Evolutionary conservation across 2,329 filamentous ascomycete species (phyloP).

Genomic region (Penicillium hordei): DNA sequence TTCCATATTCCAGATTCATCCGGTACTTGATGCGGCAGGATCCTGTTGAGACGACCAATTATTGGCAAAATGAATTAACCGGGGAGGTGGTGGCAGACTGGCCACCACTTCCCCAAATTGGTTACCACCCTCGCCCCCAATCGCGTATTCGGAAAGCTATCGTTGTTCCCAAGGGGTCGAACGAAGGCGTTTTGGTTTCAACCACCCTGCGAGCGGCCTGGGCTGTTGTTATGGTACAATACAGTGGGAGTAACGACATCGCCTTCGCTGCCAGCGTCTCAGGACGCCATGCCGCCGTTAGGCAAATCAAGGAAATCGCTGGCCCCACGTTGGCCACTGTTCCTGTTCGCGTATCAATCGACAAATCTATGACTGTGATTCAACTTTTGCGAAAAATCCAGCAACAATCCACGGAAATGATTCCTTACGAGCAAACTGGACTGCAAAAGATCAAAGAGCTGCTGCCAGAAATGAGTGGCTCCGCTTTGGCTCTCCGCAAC

Average conservation of each 20-base stretch:
- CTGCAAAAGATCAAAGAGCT: not conserved
- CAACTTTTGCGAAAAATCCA: not conserved
- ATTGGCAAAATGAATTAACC: not conserved
- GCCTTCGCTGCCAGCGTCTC: conserved; percentile 41
- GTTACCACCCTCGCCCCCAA: not conserved
- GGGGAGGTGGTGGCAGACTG: not conserved
- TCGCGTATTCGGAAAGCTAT: not conserved
- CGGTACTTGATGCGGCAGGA: not conserved
- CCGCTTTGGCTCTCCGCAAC: not conserved
- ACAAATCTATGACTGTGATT: not conserved
- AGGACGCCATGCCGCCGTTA: conserved; percentile 38
- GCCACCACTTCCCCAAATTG: not conserved
- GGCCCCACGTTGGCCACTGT: conserved; percentile 44
- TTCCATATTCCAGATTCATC: not conserved
- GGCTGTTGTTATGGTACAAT: conserved; percentile 36
- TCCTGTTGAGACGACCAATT: not conserved
- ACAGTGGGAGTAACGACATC: conserved; percentile 37
- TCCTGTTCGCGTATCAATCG: conserved; percentile 19
- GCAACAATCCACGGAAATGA: not conserved
- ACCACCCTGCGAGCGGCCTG: conserved; percentile 35
- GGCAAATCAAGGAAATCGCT: conserved; percentile 39
- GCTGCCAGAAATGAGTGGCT: not conserved
- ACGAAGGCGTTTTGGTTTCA: not conserved
- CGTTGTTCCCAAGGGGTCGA: not conserved
- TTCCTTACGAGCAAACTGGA: conserved; percentile 8